A percentile compares a stretch with the other conserved stretches of the same genome.
phyloP scores from a whole-genome alignment of 179 eudicot species.

The Beta macrorhiza region DNA sequence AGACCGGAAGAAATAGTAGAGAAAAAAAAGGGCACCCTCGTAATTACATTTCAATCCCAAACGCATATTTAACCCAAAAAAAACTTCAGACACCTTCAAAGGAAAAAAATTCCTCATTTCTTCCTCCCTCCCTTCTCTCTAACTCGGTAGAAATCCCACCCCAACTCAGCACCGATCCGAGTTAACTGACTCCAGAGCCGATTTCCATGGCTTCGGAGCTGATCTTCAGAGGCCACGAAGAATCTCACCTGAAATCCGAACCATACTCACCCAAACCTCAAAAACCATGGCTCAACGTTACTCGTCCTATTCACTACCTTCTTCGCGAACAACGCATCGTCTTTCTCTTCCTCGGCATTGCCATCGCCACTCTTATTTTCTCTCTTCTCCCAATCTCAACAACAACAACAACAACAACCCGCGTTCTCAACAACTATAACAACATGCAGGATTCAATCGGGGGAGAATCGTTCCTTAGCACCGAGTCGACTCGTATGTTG shows the following conservation, averaged over 20 bases:
- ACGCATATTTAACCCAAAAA: background rate
- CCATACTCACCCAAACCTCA: slow-evolving; percentile 54
- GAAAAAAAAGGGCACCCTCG: background rate
- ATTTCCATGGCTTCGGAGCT: slow-evolving; percentile 56
- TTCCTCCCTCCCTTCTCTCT: background rate
- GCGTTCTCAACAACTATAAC: slow-evolving; percentile 19
- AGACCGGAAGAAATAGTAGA: too few relatives aligned
- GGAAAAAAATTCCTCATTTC: too few relatives aligned
- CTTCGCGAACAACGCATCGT: slow-evolving; percentile 65
- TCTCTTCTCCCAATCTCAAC: slow-evolving; percentile 34
- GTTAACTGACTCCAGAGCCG: background rate
- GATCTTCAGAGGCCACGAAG: slow-evolving; percentile 60
- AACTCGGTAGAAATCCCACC: slow-evolving; percentile 3
- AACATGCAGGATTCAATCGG: background rate
- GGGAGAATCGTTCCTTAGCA: slow-evolving; percentile 32
- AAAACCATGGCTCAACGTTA: slow-evolving; percentile 54
- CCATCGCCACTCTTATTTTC: slow-evolving; percentile 53
- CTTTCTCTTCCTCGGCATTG: slow-evolving; percentile 60
- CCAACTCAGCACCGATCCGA: slow-evolving; percentile 15
- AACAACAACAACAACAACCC: background rate
- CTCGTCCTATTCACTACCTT: slow-evolving; percentile 56
- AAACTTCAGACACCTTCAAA: too few relatives aligned
- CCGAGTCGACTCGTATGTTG: slow-evolving; percentile 34
- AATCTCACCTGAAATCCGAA: slow-evolving; percentile 40
- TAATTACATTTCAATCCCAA: background rate